Conservation (phyloP, 176 grass and related monocot species). For the Musa beccarii region DNA sequence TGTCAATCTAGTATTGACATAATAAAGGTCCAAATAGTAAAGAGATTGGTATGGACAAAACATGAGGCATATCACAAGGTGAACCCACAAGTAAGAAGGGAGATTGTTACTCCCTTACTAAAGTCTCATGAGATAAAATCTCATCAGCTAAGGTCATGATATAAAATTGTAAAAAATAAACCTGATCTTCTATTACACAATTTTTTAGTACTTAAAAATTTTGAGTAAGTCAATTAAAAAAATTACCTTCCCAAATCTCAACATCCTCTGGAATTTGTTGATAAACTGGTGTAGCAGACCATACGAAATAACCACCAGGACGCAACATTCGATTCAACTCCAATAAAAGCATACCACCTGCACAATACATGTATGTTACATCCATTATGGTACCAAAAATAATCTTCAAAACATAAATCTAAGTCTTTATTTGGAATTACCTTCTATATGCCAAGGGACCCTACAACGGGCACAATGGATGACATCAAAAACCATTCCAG, state of each 20-base stretch:
- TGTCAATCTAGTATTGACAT: too few species aligned
- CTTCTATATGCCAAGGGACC: slow-evolving; percentile 84
- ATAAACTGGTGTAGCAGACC: slow-evolving; percentile 91
- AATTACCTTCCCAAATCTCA: slow-evolving; percentile 76
- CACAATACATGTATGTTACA: neutral
- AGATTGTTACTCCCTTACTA: too few species aligned
- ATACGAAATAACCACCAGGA: slow-evolving; percentile 85
- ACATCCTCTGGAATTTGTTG: slow-evolving; percentile 66
- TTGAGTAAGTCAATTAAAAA: neutral
- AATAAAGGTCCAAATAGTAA: too few species aligned
- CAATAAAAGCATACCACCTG: slow-evolving; percentile 62
- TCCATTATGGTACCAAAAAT: too few species aligned
- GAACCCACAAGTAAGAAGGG: too few species aligned
- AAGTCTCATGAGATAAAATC: too few species aligned
- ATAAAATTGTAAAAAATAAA: too few species aligned
- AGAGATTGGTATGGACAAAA: too few species aligned
- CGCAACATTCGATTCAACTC: slow-evolving; percentile 79
- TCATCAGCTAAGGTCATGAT: too few species aligned
- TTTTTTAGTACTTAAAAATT: neutral
- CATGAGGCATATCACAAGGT: too few species aligned
- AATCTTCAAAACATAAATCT: neutral
- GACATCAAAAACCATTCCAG: slow-evolving; percentile 60
- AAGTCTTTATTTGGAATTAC: slow-evolving; percentile 13
- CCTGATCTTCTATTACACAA: too few species aligned
- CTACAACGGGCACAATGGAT: slow-evolving; percentile 90